Evolutionary conservation across 2,329 filamentous ascomycete genomes (phyloP), one percentile per base, ranked within the genome.

Genomic region (Fusarium chuoi): DNA sequence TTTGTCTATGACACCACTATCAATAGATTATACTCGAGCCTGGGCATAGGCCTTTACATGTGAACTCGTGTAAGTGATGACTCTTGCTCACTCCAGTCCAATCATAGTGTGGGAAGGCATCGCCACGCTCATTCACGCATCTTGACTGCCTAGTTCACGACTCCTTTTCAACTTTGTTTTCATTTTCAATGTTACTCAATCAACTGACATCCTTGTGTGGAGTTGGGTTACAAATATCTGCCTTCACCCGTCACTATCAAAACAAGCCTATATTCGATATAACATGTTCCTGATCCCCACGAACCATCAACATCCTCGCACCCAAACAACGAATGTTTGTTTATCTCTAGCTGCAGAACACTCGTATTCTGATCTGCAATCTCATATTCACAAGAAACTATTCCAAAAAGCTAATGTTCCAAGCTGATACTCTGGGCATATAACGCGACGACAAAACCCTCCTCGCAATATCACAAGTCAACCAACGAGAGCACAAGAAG

Each of bases 41-140:
- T n/a, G 33, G 41, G n/a, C 14, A 30, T 3, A 15, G 5, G 8
- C 12, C 5, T 44, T 30, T 13, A 20, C 24, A 10, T 39, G 17
- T 42, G 13, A 24, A 38, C 24, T 36, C 26, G 12, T 42, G 6
- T 28, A 30, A 39, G 36, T 58, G 38, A 20, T 56, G 24, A 52
- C 51, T 68, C 28, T 28, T 30, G 28, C n/a, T 13, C 39, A 26
- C 14, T 15, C 14, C 10, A 36, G 28, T 20, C 67, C 52, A 70
- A 70, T 70, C 67, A 70, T 28, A 33, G 12, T 22, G 41, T 42
- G 20, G 5, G 35, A 20, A 35, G 5, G 67, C 59, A 70, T 70
- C 24, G 67, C 66, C 67, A 70, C 66, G 69, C 13, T 57, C 22
- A 38, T 55, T 54, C 30, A 69, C 36, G 59, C 36, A 52, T 35